Base-by-base conservation (phyloP, 2,329 filamentous ascomycete genomes). In the Parafenestella ontariensis region DNA sequence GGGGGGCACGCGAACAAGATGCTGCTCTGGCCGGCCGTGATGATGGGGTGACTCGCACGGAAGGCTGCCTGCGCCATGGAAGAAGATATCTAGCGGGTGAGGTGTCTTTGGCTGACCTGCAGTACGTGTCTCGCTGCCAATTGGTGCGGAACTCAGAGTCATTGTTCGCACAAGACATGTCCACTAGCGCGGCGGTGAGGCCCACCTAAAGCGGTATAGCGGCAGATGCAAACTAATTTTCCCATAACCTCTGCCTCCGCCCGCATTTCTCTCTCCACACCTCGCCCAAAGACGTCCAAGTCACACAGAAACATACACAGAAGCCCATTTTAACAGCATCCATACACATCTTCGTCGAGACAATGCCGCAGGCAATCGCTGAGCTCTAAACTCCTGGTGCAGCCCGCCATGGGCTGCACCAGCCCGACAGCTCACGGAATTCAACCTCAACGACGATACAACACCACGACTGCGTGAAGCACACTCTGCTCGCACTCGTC, bases 341-440 rank as follows among this genome's bases (percentile, higher is more conserved):
- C 55, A 66, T 63, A 68, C 50, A 46, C 64, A 68, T 69, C 70
- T 71, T 77, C 77, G 76, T 78, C 77, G 76, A 78, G 74, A 77
- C 73, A 76, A 78, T 79, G 77, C 76, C 76, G 66, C 76, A 77
- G 77, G 77, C 77, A 66, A 72, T 78, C 76, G 75, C 75, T 78
- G 77, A 76, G 89, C 90, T 94, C 89, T 96, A 92, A 93, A 91
- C 45, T 58, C 51, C 57, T 60, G 57, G 51, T 60, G 57, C 57
- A 49, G 57, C 54, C 57, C 54, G 34, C 44, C 54, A 54, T 29
- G 57, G 57, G 54, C 54, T 58, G 57, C 57, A 54, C 49, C 86
- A 92, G 90, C 89, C 89, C 87, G 87, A 74, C 89, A 92, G 90
- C 88, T 89, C 88, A 87, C 82, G 89, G 92, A 64, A 81, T 81